Base-by-base conservation (phyloP, 306 rosid species). In the Oemleria cerasiformis region DNA sequence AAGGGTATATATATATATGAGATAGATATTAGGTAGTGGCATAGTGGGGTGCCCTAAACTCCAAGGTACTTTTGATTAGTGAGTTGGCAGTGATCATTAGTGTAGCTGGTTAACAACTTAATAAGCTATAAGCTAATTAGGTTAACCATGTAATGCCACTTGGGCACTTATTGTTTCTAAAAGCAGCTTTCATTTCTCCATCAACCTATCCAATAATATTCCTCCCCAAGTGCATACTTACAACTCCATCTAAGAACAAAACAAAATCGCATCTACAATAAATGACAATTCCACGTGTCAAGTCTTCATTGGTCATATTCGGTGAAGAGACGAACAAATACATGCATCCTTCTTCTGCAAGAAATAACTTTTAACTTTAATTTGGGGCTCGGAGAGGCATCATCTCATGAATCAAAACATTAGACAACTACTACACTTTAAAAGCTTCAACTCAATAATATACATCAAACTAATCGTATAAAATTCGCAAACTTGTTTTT, bases 151-250 rank as follows among this genome's bases (percentile, higher is more conserved):
- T 19, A 58, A 50, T 49, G 50, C 20, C 62, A 53, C 16, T 58
- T 4, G 25, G 38, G 1, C 44, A 53, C 51, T 20, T 9, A n/a
- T 7, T 68, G 54, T 51, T 51, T 50, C 19, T 15, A n/a, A 16
- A 4, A 39, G 63, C 40, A 42, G 74, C 74, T 55, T 56, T 70
- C 54, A 10, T 8, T 55, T 70, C 42, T 15, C 41, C 41, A 12
- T 53, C 67, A 1, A 41, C 47, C 48, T 54, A 40, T 63, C 20
- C 25, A 41, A 36, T 40, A 5, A 20, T 59, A 59, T 34, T 34
- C 21, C 64, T 16, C 15, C 55, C 42, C 41, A 34, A 34, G 19
- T 30, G 41, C 64, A 6, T 15, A 36, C 5, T 8, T 6, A 30
- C 64, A 59, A 34, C 34, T 13, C 11, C 6, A 34, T 12, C 20